Evolutionary conservation across 257 asterid genomes (phyloP).

Genomic region (Solanum gracilifrons): DNA sequence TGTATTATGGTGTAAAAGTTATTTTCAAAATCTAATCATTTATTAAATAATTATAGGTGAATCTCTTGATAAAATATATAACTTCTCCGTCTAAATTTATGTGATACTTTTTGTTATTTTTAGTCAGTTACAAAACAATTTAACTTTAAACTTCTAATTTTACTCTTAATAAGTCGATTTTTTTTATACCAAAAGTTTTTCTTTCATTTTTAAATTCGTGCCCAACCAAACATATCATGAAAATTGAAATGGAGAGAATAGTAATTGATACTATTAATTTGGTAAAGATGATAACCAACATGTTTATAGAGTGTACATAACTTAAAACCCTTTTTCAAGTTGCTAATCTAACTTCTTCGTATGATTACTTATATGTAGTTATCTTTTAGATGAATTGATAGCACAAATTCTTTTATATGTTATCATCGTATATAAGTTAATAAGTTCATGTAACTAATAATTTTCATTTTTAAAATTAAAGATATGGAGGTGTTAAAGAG

Average conservation of each 20-base stretch:
- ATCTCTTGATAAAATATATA: neutral
- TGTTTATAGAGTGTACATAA: neutral
- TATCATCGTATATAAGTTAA: no score
- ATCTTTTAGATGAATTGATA: neutral
- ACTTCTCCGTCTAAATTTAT: neutral
- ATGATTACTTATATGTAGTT: neutral
- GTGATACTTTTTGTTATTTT: neutral
- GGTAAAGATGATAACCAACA: neutral
- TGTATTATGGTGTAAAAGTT: neutral
- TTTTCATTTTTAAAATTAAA: neutral
- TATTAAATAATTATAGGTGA: neutral
- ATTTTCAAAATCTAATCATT: neutral
- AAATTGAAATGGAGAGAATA: neutral
- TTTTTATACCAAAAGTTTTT: neutral
- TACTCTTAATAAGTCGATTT: neutral
- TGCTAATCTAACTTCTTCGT: neutral
- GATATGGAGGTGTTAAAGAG: slow-evolving; percentile 71
- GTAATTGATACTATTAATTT: neutral
- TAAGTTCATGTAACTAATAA: neutral
- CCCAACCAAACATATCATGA: no score
- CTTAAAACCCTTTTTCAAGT: neutral
- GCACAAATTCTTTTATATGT: no score
- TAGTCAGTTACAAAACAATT: neutral
- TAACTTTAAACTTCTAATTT: neutral
- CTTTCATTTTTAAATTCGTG: neutral